Evolutionary conservation across 2,329 filamentous ascomycete genomes (phyloP).

Genomic region (Fusarium continuum): DNA sequence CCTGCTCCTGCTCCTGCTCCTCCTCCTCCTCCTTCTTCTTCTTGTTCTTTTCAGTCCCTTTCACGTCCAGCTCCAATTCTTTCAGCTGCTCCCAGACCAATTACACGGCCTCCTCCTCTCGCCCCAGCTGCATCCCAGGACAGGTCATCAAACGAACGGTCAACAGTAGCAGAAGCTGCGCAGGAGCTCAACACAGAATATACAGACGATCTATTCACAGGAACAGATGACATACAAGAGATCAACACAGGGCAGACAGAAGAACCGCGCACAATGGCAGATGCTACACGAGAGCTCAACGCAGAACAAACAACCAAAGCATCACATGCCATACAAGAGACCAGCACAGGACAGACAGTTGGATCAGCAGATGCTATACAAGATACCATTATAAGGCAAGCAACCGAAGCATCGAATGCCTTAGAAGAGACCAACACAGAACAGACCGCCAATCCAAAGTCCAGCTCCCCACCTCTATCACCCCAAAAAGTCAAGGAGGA

Average conservation of each 20-base stretch:
- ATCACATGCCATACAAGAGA: too few species aligned
- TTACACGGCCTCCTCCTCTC: slow-evolving; percentile 3
- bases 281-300: background rate
- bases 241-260: background rate
- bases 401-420: too few species aligned
- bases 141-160: background rate
- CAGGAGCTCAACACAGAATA: background rate
- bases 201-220: slow-evolving; percentile 8
- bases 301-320: background rate
- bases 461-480: slow-evolving; percentile 30
- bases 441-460: slow-evolving; percentile 30
- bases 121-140: background rate
- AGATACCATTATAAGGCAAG: too few species aligned
- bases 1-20: slow-evolving; percentile 23
- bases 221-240: background rate
- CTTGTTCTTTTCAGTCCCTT: background rate
- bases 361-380: too few species aligned
- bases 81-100: background rate
- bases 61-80: background rate
- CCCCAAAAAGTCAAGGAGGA: slow-evolving; percentile 63
- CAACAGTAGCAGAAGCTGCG: background rate
- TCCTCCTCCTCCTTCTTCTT: background rate
- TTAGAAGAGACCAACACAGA: background rate
- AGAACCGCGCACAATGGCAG: background rate
- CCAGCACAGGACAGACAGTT: too few species aligned